Base-by-base conservation (phyloP, 257 asterid genomes). In the Nicotiana benthamiana region DNA sequence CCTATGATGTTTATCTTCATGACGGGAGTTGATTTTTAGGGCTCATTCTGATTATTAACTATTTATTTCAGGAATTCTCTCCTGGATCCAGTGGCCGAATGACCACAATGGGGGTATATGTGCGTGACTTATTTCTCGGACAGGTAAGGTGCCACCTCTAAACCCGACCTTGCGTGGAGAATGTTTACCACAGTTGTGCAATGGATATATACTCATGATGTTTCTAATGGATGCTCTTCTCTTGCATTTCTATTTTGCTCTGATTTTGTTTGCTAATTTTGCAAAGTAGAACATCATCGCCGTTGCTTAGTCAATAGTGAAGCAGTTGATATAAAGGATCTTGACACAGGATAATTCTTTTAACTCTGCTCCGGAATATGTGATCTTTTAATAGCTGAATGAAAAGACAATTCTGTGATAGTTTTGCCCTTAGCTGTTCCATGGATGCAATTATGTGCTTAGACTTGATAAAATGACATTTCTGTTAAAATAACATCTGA, bases 91-190 rank as follows among this genome's bases (percentile, higher is more conserved):
- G 90, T 83, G 97, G 98, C 75, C 89, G 85, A 81, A 91, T 86
- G 97, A 91, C 99, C 59, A 93, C 96, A 67, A 95, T 93, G 96
- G 97, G 99, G 9, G 98, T 90, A 2, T 95, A 92, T 82, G 84
- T 95, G 77, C 96, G 98, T 13, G 99, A 95, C 87, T 90, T 95
- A 79, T 97, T 95, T 85, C 96, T 95, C 48, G 99, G 98, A 81
- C 98, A 93, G 99, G 99, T 95, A 32, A 82, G 87, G 83, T 89
- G 77, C 82, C 81, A 54, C 75, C 75, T 81, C 82, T 67, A 63
- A 72, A 40, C 3, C 84, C 72, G 54, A 81, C 9, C 61, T 75
- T 40, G 46, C 36, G 11, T 65, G 20, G 68, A 63, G 77, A 74
- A 48, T 74, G 51, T 52, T 74, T 30, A 30, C 15, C 26, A 48